Evolutionary conservation across 2,329 filamentous ascomycete species (phyloP).

Genomic region (Lizonia empirigonia): DNA sequence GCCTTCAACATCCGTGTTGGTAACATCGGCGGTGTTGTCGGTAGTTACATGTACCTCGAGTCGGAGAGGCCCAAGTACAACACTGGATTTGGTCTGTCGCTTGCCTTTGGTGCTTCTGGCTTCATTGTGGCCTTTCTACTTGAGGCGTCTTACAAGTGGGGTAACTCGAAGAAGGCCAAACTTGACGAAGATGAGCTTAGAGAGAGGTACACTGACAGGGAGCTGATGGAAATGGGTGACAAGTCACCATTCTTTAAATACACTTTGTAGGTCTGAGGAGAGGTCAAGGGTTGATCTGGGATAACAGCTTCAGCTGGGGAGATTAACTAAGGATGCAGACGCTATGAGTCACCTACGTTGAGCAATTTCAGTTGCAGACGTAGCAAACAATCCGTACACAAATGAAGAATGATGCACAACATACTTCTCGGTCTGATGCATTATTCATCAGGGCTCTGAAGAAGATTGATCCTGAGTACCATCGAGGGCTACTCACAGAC

Average conservation of each 20-base stretch:
- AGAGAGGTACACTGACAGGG: constrained; percentile 44
- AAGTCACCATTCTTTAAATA: constrained; percentile 51
- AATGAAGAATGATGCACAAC: neutral
- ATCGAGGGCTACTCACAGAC: no score
- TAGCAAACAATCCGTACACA: no score
- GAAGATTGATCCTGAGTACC: no score
- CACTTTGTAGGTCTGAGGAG: constrained; percentile 12
- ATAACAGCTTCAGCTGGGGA: neutral
- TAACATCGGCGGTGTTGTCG: constrained; percentile 40
- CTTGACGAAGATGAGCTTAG: constrained; percentile 45
- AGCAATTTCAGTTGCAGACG: neutral
- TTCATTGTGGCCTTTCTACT: constrained; percentile 32
- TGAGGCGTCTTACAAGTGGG: constrained; percentile 40
- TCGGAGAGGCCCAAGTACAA: constrained; percentile 45
- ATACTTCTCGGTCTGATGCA: neutral
- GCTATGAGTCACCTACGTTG: neutral
- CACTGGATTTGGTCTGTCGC: constrained; percentile 45
- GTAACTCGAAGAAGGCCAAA: constrained; percentile 45
- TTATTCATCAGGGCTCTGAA: no score
- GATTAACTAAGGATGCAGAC: neutral
- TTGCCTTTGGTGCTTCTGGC: constrained; percentile 35
- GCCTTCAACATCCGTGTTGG: constrained; percentile 39
- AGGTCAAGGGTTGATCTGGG: neutral
- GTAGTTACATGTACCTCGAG: constrained; percentile 45
- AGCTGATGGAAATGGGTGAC: constrained; percentile 49